A percentile compares a stretch with the other conserved stretches of the same genome.
phyloP scores from a whole-genome alignment of 208 protist genomes.

The Leishmania arabica region DNA sequence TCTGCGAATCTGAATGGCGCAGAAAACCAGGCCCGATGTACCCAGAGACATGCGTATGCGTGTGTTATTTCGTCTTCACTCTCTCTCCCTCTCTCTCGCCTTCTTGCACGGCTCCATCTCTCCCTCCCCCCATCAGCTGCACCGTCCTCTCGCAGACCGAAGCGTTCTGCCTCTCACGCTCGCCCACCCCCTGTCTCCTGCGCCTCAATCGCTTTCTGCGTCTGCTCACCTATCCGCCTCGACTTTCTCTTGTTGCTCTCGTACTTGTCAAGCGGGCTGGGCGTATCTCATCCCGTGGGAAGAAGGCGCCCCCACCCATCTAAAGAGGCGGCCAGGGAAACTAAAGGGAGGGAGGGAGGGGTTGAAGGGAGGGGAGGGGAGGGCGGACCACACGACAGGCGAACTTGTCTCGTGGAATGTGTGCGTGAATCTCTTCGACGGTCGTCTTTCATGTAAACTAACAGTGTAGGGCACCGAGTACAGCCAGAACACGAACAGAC shows the following conservation, averaged over 20 bases:
- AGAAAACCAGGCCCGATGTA: not conserved
- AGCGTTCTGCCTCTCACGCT: too few relatives aligned
- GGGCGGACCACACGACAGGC: not conserved
- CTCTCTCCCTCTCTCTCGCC: not conserved
- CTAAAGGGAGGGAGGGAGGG: too few relatives aligned
- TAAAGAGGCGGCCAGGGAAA: not conserved
- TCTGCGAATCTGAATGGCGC: not conserved
- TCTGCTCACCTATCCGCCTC: too few relatives aligned
- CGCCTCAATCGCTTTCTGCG: too few relatives aligned
- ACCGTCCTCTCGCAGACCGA: not conserved
- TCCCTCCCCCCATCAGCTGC: not conserved
- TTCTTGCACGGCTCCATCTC: not conserved
- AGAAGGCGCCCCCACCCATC: not conserved
- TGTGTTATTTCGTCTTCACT: not conserved
- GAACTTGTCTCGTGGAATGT: not conserved
- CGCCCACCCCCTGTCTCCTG: too few relatives aligned
- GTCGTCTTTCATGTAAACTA: not conserved
- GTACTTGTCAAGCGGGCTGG: too few relatives aligned
- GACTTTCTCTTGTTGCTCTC: too few relatives aligned
- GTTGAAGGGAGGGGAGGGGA: too few relatives aligned
- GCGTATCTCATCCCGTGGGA: not conserved
- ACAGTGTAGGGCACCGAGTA: too few relatives aligned
- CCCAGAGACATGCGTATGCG: not conserved
- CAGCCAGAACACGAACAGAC: too few relatives aligned
- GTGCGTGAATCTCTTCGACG: not conserved